phyloP scores from a whole-genome alignment of 306 rosid genomes.

The Notholithocarpus densiflorus region DNA sequence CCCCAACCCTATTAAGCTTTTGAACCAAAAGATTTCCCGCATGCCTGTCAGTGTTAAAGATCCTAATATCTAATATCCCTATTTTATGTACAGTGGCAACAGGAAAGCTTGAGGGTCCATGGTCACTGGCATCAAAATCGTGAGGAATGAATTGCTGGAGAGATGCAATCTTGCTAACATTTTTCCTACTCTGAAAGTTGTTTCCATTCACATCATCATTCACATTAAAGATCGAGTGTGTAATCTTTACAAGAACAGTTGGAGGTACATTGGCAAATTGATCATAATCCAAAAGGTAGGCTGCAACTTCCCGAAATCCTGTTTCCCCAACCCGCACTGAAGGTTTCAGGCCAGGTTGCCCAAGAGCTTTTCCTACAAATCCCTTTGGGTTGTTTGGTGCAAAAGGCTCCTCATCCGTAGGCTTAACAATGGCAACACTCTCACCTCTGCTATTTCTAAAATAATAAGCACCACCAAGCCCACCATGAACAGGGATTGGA shows the following conservation, averaged over 20 bases:
- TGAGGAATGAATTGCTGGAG: constrained; percentile 86
- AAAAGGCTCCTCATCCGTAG: constrained; percentile 97
- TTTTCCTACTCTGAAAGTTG: constrained; percentile 51
- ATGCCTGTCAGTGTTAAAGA: constrained; percentile 96
- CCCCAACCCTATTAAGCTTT: constrained; percentile 70
- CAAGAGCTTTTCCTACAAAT: constrained; percentile 89
- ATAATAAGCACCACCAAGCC: constrained; percentile 98
- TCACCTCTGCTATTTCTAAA: constrained; percentile 69
- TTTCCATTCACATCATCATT: constrained; percentile 86
- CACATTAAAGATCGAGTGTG: constrained; percentile 90
- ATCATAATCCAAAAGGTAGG: constrained; percentile 75
- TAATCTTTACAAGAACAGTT: constrained; percentile 87
- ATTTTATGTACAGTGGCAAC: constrained; percentile 92
- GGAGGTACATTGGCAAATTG: constrained; percentile 97
- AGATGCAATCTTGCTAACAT: constrained; percentile 94
- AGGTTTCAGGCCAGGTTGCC: constrained; percentile 89
- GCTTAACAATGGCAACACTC: constrained; percentile 88
- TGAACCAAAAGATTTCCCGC: constrained; percentile 92
- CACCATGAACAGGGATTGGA: constrained; percentile 78
- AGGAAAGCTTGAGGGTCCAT: constrained; percentile 93
- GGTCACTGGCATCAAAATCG: constrained; percentile 97
- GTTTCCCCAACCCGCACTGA: constrained; percentile 98
- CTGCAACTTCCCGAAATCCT: constrained; percentile 92
- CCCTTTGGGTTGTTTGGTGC: constrained; percentile 98
- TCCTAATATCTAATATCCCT: constrained; percentile 92